phyloP scores from a whole-genome alignment of 345 rosid species.

The Leavenworthia alabamica region DNA sequence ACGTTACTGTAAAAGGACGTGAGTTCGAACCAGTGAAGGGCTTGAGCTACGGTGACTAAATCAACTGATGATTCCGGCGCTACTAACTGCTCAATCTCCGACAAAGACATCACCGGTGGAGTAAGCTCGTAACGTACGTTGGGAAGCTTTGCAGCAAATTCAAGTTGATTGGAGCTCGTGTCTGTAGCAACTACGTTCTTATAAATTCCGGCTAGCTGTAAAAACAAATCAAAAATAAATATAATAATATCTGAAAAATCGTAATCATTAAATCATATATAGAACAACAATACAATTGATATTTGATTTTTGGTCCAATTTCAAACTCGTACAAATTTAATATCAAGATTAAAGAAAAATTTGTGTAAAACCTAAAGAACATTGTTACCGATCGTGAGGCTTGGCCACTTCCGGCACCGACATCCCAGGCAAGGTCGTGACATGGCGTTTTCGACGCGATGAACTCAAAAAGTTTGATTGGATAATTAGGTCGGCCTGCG shows the following conservation, averaged over 20 bases:
- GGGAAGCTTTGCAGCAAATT: constrained; percentile 48
- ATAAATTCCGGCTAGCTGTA: constrained; percentile 61
- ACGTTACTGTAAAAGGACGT: constrained; percentile 50
- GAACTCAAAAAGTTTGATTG: constrained; percentile 53
- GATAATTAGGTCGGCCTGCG: constrained; percentile 54
- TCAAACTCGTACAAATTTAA: not conserved
- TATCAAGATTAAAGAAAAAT: not conserved
- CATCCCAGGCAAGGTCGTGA: constrained; percentile 85
- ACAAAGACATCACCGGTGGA: constrained; percentile 40
- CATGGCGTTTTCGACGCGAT: constrained; percentile 62
- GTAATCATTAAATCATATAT: not conserved
- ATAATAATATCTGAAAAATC: not conserved
- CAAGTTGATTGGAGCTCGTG: constrained; percentile 69
- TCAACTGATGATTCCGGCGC: constrained; percentile 45
- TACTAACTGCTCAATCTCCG: constrained; percentile 39
- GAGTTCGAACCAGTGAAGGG: constrained; percentile 75
- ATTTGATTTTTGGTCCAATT: not conserved
- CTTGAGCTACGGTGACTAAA: constrained; percentile 66
- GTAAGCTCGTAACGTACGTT: constrained; percentile 56
- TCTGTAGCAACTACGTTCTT: constrained; percentile 68
- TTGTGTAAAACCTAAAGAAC: not conserved
- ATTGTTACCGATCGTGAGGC: constrained; percentile 56
- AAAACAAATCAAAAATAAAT: not conserved
- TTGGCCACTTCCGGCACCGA: constrained; percentile 82
- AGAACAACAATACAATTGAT: not conserved